phyloP scores from a whole-genome alignment of 345 rosid genomes.

The Lenwebbia sp. region DNA sequence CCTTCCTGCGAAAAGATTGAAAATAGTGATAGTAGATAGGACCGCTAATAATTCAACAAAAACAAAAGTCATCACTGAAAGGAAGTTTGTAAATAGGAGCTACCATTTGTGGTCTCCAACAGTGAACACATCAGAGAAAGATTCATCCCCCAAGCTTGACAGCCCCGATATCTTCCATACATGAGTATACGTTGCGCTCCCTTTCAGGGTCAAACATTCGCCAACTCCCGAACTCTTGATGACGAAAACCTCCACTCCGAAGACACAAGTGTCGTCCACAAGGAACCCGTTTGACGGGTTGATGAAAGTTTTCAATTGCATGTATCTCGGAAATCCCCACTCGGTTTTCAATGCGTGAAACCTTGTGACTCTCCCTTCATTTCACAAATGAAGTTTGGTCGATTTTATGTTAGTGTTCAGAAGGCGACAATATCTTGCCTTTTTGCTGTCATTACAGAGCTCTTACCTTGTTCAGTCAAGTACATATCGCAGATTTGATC shows the following conservation, averaged over 20 bases:
- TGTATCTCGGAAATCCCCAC: neutral
- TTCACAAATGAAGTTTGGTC: neutral
- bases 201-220: neutral
- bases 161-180: neutral
- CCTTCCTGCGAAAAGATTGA: neutral
- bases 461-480: neutral
- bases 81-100: neutral
- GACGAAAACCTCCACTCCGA: constrained; percentile 3
- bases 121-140: neutral
- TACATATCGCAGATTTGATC: neutral
- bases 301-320: neutral
- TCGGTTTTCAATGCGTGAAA: neutral
- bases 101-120: neutral
- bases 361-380: neutral
- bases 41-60: neutral
- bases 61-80: neutral
- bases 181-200: rapidly evolving
- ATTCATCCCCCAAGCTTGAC: neutral
- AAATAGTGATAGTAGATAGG: neutral
- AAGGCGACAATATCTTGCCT: neutral
- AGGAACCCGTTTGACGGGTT: constrained; percentile 1
- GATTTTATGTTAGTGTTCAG: neutral
- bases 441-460: neutral
- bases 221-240: neutral
- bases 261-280: neutral